A percentile compares a stretch with the other conserved stretches of the same genome.
Conservation (phyloP, 2,329 filamentous ascomycete genomes). For the Fusarium anguioides region DNA sequence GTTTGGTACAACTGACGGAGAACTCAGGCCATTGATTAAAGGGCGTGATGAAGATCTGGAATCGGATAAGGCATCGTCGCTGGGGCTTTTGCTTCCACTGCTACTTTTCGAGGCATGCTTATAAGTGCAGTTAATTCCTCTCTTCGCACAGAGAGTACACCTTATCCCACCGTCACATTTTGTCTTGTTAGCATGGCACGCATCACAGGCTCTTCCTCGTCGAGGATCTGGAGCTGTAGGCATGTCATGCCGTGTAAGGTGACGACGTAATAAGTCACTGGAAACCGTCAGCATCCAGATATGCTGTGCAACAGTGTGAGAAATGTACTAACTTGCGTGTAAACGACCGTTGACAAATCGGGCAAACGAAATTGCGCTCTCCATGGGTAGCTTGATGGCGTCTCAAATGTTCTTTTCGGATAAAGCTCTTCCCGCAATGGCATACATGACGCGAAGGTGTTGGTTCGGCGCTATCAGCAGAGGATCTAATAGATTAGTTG, state of each 20-base stretch:
- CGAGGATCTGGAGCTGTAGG: slow-evolving; percentile 47
- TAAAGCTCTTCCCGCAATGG: slow-evolving; percentile 55
- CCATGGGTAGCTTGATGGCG: slow-evolving; percentile 55
- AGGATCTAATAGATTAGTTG: slow-evolving; percentile 20
- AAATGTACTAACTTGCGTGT: slow-evolving; percentile 52
- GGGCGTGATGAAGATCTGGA: background rate
- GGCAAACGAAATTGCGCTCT: slow-evolving; percentile 50
- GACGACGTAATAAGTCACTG: slow-evolving; percentile 55
- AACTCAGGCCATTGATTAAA: background rate
- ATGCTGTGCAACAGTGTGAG: background rate
- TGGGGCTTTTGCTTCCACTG: slow-evolving; percentile 16
- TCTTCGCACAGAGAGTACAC: slow-evolving; percentile 55
- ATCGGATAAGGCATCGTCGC: background rate
- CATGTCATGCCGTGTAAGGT: slow-evolving; percentile 51
- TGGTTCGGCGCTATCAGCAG: slow-evolving; percentile 23
- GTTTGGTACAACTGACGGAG: background rate
- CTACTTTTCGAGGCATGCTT: slow-evolving; percentile 35
- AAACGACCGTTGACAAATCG: slow-evolving; percentile 53
- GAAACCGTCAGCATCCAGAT: background rate
- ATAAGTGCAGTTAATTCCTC: slow-evolving; percentile 54
- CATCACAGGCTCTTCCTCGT: slow-evolving; percentile 55
- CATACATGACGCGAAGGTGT: slow-evolving; percentile 47
- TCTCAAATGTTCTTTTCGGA: slow-evolving; percentile 55
- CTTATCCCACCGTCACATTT: slow-evolving; percentile 56
- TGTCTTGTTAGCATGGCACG: slow-evolving; percentile 58